Percentiles rank a stretch among this genome's conserved stretches.
Evolutionary conservation across 2,329 filamentous ascomycete species (phyloP).

Genomic region (Didymellaceae sp.): DNA sequence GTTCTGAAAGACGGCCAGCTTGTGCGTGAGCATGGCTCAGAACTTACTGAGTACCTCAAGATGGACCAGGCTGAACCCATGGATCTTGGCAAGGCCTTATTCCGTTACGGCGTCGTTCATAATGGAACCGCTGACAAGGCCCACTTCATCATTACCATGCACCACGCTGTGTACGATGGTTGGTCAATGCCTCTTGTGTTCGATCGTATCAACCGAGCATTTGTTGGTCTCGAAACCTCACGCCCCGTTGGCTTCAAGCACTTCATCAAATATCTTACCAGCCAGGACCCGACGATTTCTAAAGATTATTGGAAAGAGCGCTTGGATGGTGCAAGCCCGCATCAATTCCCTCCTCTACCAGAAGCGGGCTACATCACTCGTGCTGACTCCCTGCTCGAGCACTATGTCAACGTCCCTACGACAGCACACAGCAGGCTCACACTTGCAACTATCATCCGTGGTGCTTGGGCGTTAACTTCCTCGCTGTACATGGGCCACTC

Average conservation of each 20-base stretch:
- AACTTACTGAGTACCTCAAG: constrained; percentile 44
- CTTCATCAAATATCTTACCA: constrained; percentile 58
- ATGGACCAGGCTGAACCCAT: constrained; percentile 44
- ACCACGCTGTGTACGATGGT: constrained; percentile 62
- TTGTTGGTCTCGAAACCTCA: constrained; percentile 32
- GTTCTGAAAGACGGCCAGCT: constrained; percentile 42
- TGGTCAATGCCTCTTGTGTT: constrained; percentile 50
- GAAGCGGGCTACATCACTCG: constrained; percentile 54
- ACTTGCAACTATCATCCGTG: constrained; percentile 59
- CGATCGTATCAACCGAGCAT: constrained; percentile 44
- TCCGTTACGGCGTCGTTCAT: constrained; percentile 47
- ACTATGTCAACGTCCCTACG: constrained; percentile 51
- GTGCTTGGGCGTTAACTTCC: constrained; percentile 67
- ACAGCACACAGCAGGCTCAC: constrained; percentile 51
- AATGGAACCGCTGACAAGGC: constrained; percentile 28
- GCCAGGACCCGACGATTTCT: constrained; percentile 50
- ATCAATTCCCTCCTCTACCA: constrained; percentile 59
- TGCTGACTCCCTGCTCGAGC: constrained; percentile 59
- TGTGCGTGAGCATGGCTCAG: constrained; percentile 36
- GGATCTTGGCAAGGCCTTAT: constrained; percentile 49
- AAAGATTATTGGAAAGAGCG: constrained; percentile 57
- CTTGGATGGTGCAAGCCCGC: constrained; percentile 53
- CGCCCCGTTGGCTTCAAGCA: constrained; percentile 51
- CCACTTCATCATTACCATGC: constrained; percentile 58
- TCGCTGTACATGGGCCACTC: constrained; percentile 61